These are phyloP conservation scores for Fusarium chlamydosporum DNA, from an alignment of 2,329 filamentous ascomycete genomes.

Conservation along the genomic window DNA sequence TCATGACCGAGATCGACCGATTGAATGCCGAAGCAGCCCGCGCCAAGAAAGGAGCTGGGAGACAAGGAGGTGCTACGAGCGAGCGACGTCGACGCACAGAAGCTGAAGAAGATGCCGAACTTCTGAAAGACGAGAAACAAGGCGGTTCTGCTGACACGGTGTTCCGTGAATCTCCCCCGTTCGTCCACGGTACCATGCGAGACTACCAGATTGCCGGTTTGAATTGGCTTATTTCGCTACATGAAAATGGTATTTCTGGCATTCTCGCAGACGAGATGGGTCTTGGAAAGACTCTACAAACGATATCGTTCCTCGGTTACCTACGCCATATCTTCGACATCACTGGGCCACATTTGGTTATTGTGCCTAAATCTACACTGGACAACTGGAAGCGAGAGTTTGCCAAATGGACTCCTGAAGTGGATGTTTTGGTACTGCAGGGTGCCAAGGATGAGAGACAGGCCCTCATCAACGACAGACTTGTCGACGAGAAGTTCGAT, in stretches of 20 bases:
- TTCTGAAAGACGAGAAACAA: slow-evolving; percentile 87
- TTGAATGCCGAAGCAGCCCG: slow-evolving; percentile 84
- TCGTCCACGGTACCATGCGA: slow-evolving; percentile 89
- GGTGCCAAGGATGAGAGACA: slow-evolving; percentile 95
- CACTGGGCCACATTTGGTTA: slow-evolving; percentile 89
- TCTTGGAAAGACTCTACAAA: slow-evolving; percentile 96
- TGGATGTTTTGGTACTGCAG: slow-evolving; percentile 93
- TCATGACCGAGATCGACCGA: slow-evolving; percentile 94
- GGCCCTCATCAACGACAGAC: slow-evolving; percentile 86
- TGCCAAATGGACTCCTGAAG: slow-evolving; percentile 91
- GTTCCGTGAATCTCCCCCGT: slow-evolving; percentile 94
- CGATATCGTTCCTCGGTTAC: slow-evolving; percentile 96
- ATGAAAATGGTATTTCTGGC: slow-evolving; percentile 98
- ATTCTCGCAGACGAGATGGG: slow-evolving; percentile 99
- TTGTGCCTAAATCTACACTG: slow-evolving; percentile 95
- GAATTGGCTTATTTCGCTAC: slow-evolving; percentile 97
- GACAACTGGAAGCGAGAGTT: slow-evolving; percentile 99
- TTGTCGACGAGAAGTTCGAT: slow-evolving; percentile 96
- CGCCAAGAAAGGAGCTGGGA: slow-evolving; percentile 79
- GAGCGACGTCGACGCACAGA: slow-evolving; percentile 90
- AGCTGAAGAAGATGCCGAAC: slow-evolving; percentile 96
- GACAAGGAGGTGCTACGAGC: slow-evolving; percentile 86
- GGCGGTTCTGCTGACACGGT: slow-evolving; percentile 89
- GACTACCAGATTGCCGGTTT: slow-evolving; percentile 96
- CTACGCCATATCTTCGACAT: slow-evolving; percentile 91